Evolutionary conservation across 257 asterid genomes (phyloP), one percentile per base, ranked within the genome.

Genomic region (Solanum megistacrolobum): DNA sequence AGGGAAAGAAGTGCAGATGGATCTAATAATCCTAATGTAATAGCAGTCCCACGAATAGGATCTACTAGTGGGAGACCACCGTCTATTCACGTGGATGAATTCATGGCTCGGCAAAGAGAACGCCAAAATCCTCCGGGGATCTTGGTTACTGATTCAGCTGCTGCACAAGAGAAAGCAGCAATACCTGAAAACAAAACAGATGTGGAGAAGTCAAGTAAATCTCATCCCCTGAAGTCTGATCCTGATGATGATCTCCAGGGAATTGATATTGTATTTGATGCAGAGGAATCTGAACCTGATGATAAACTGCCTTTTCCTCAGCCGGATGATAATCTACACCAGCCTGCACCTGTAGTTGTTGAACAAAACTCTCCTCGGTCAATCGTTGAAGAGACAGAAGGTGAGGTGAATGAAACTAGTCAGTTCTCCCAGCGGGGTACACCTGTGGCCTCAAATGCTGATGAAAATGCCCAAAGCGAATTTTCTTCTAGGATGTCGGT

Each of bases 241-340:
- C 97, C 93, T 20, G 98, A 96, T 89, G 99, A 97, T 87, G 99
- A 97, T 92, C 98, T 97, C 91, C 98, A 93, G 90, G 99, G 98
- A 34, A 94, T 96, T 23, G 99, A 97, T 92, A 97, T 97, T 12
- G 98, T 97, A 79, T 97, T 97, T 84, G 99, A 97, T 89, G 99
- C 97, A 5, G 99, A 97, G 92, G 99, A 96, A 89, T 90, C 95
- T 62, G 98, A 95, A 90, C 94, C 94, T 27, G 98, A 94, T 89
- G 99, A 95, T 87, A 96, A 94, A 88, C 89, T 94, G 91, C 98
- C 98, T 68, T 96, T 94, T 87, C 98, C 98, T 83, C 99, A 95
- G 73, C 91, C 94, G 4, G 99, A 96, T 91, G 98, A 95, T 93
- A 94, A 84, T 92, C 91, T 96, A 38, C 92, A 90, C 74, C 93